phyloP scores from a whole-genome alignment of 306 rosid genomes.

The Dalbergia cochinchinensis region DNA sequence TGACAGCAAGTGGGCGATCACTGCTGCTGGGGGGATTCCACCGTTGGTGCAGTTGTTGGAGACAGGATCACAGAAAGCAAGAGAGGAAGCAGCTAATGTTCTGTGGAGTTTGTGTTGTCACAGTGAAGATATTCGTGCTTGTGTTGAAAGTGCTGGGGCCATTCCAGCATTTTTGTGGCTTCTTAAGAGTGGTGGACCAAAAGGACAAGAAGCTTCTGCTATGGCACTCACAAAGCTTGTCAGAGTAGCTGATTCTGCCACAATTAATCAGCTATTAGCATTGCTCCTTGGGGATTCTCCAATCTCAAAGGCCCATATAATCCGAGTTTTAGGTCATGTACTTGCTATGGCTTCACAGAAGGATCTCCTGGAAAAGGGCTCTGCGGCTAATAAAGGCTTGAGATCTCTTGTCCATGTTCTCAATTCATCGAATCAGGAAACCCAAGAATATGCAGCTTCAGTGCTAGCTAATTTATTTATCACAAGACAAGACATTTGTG shows the following conservation, averaged over 20 bases:
- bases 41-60: conserved; percentile 93
- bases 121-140: conserved; percentile 95
- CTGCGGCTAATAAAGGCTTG: conserved; percentile 87
- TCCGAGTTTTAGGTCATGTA: conserved; percentile 88
- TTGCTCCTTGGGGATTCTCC: conserved; percentile 89
- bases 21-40: conserved; percentile 99
- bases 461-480: conserved; percentile 90
- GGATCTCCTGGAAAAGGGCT: conserved; percentile 80
- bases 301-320: conserved; percentile 74
- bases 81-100: conserved; percentile 94
- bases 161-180: conserved; percentile 89
- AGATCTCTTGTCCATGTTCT: conserved; percentile 90
- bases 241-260: conserved; percentile 86
- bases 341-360: conserved; percentile 77
- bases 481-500: conserved; percentile 91
- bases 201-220: conserved; percentile 94
- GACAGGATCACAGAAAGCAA: conserved; percentile 91
- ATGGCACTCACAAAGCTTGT: conserved; percentile 90
- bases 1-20: conserved; percentile 99
- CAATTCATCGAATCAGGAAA: conserved; percentile 80
- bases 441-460: conserved; percentile 87
- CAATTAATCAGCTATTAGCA: conserved; percentile 87
- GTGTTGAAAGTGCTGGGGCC: conserved; percentile 61
- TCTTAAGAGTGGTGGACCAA: conserved; percentile 82
- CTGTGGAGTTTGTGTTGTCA: conserved; percentile 93